Conservation (phyloP, 108 stramenopile genomes). For the Fistulifera pelliculosa region DNA sequence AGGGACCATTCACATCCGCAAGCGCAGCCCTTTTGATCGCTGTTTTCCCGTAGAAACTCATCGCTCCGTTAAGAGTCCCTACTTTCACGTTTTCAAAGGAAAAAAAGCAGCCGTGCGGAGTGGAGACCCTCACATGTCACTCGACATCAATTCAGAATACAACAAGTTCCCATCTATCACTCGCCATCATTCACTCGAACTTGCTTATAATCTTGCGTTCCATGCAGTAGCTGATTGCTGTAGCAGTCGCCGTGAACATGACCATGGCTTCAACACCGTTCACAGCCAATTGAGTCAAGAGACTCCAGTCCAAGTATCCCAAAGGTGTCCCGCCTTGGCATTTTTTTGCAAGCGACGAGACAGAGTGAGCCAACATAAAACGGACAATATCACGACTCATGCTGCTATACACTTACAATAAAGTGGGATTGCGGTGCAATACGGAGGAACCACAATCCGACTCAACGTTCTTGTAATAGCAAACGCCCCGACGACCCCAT, state of each 20-base stretch:
- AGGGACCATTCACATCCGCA: too few relatives aligned
- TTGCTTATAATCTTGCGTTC: conserved; percentile 32
- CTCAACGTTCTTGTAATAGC: conserved; percentile 53
- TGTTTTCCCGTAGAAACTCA: too few relatives aligned
- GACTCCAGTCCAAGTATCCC: conserved; percentile 66
- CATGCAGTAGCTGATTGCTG: conserved; percentile 54
- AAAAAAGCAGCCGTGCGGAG: too few relatives aligned
- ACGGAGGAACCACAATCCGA: conserved; percentile 36
- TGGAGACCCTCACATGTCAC: too few relatives aligned
- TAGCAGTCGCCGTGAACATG: conserved; percentile 60
- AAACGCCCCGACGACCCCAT: conserved; percentile 72
- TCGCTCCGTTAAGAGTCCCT: too few relatives aligned
- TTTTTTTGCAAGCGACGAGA: neutral
- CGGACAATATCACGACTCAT: neutral
- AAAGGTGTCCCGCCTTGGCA: conserved; percentile 47
- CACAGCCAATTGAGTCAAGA: conserved; percentile 42
- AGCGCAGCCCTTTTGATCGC: too few relatives aligned
- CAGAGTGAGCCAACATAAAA: neutral
- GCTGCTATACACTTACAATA: conserved; percentile 30
- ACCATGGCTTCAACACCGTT: conserved; percentile 55
- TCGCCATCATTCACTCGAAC: conserved; percentile 13
- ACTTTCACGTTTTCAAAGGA: too few relatives aligned
- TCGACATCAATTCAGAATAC: too few relatives aligned
- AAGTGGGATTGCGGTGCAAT: conserved; percentile 54
- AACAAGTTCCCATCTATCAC: too few relatives aligned